Evolutionary conservation across 139 green algal genomes (phyloP), one percentile per base, ranked within the genome.

Genomic region (Chlamydomonas schloesseri): DNA sequence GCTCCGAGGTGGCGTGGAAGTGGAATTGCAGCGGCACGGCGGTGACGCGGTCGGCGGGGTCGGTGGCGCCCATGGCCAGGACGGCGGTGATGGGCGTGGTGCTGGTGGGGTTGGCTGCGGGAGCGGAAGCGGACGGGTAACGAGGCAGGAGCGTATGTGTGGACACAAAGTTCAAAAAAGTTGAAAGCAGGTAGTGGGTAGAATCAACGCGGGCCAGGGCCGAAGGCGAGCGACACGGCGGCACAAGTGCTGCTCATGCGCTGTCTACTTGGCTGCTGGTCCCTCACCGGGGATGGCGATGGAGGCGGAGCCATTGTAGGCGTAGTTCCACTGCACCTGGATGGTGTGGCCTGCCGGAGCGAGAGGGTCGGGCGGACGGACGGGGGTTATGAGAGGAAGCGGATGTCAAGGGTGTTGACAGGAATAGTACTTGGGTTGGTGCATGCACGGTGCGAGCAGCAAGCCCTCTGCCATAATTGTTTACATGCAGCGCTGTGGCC

Each of bases 1-100:
- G 57, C 57, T 65, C 34, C 1, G 1, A 53, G 69, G 74, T 24
- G 75, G 71, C 33, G 62, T 88, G 82, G 62, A 88, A 82, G 58
- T 90, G 87, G 73, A 90, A 88, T 81, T 90, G 87, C 24, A 81
- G 26, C 13, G 87, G 73, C 23, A 28, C 57, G 47, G 71, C 71
- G 6, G 24, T 57, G 23, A 87, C 82, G 37, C 0, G 23, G 37
- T 18, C 70, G 53, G 47, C 31, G 14, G 42, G 29, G 10, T 55
- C 82, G 20, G 13, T 26, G 1, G 14, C 0, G 14, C 0, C 20
- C 57, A 79, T 75, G 60, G 18, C 36, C 34, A 87, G 70, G 0
- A 87, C 82, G 42, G 64, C 58, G 2, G 82, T 87, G 71, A 82
- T 71, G 23, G 46, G 10, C 15, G 36, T 72, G 36, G 3, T 65